A percentile compares a stretch with the other conserved stretches of the same genome.
Evolutionary conservation across 306 rosid genomes (phyloP).

Genomic region (Quercus robur): DNA sequence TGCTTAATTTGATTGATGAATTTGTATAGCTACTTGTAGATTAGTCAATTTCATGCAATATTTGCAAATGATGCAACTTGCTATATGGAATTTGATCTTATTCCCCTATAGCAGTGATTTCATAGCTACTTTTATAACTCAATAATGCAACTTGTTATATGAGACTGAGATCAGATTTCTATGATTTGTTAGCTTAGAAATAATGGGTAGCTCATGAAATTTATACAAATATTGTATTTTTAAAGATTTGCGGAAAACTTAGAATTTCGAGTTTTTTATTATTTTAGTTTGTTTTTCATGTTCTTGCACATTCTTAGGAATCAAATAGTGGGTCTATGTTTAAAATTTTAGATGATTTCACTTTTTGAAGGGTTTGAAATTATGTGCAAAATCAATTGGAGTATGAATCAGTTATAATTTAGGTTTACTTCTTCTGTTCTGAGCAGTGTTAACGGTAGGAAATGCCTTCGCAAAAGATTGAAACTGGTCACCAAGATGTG

Average conservation of each 20-base stretch:
- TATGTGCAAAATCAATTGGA: neutral
- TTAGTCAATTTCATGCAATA: no score
- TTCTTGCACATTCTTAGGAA: neutral
- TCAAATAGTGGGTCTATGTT: neutral
- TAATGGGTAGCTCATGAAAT: neutral
- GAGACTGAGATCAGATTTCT: neutral
- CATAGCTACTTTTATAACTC: no score
- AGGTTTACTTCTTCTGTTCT: neutral
- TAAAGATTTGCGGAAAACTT: neutral
- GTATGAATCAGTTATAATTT: neutral
- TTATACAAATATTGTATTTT: neutral
- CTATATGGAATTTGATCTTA: no score
- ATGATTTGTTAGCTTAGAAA: neutral
- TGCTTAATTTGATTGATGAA: no score
- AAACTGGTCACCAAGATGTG: slow-evolving; percentile 77
- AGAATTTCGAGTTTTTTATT: neutral
- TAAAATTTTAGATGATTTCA: neutral
- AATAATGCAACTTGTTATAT: neutral
- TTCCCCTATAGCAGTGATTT: no score
- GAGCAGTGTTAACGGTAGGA: slow-evolving; percentile 19
- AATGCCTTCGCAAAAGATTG: slow-evolving; percentile 76
- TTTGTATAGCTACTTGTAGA: no score
- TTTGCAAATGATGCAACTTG: no score
- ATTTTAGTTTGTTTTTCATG: neutral
- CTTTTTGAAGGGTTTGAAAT: neutral